Conservation (phyloP, 768 basidiomycete species). For the Mycena maculata region DNA sequence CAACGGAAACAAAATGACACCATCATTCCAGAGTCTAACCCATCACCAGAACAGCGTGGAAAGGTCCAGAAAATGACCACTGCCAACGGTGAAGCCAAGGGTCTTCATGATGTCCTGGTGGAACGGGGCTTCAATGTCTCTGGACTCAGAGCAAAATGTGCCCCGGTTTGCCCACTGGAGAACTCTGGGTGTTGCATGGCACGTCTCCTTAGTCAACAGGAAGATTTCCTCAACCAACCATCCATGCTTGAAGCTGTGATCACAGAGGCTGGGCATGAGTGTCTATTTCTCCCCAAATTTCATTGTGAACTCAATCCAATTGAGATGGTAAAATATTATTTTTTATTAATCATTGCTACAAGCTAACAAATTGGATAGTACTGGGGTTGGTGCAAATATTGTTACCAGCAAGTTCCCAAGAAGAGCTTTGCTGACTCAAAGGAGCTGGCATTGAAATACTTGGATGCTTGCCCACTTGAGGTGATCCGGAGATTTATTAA, state of each 20-base stretch:
- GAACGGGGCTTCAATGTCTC: slow-evolving; percentile 1
- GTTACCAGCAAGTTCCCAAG: slow-evolving; percentile 9
- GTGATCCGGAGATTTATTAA: neutral
- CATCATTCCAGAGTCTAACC: too few relatives aligned
- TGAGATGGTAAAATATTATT: neutral
- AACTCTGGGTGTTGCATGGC: slow-evolving; percentile 4
- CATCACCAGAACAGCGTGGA: neutral
- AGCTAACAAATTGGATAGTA: neutral
- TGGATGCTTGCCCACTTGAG: neutral
- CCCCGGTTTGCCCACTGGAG: neutral
- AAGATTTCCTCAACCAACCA: neutral
- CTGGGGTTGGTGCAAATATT: slow-evolving; percentile 10
- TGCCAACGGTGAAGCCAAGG: neutral
- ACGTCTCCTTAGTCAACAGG: neutral
- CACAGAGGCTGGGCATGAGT: neutral
- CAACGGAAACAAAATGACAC: too few relatives aligned
- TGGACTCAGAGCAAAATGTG: neutral
- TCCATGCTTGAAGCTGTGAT: slow-evolving; percentile 3
- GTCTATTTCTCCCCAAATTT: neutral
- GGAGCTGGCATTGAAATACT: neutral
- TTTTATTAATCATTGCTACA: neutral
- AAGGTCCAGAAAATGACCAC: slow-evolving; percentile 6
- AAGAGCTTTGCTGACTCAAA: neutral
- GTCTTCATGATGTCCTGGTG: slow-evolving; percentile 2
- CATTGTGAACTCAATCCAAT: slow-evolving; percentile 6